Base-by-base conservation (phyloP, 169 alveolate genomes). In the Cryptosporidium sp. region DNA sequence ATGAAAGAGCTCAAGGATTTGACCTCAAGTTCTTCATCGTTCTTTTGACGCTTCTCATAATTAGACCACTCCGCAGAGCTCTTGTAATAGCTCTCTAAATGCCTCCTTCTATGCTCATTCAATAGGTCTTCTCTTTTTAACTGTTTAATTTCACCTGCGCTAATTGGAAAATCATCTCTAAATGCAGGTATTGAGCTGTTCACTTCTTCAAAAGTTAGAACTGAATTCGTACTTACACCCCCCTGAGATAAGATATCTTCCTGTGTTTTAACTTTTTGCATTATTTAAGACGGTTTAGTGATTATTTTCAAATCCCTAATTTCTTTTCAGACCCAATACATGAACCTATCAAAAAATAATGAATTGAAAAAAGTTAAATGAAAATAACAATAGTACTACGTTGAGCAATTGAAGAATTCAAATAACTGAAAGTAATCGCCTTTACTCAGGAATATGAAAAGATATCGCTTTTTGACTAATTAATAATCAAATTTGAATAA, bases 61-160 rank as follows among this genome's bases (percentile, higher is more conserved):
- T 91, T 74, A n/a, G 69, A 85, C 94, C 94, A 93, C 21, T 93
- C 94, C 69, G 71, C 70, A 92, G 91, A 91, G 69, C 94, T 86
- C 41, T 80, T 71, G 52, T 69, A 86, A 59, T 86, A 93, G 3
- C 93, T 87, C 35, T 71, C 93, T 75, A 93, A 35, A 69, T 93
- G 95, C 18, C 91, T 71, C 70, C 93, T 80, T 41, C 95, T 91
- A 71, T 93, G 93, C 3, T 45, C 87, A 62, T 93, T 92, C 58
- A 84, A 68, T 16, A 93, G 86, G 51, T 93, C 95, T 37, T 85
- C 93, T 37, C 62, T 67, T 48, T 58, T 84, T 52, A 93, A 69
- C 16, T 59, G 84, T 29, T 91, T 85, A 50, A 93, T 93, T n/a
- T 69, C 93, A 23, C 95, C 95, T 69, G 93, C 94, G 29, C 89